phyloP scores from a whole-genome alignment of 805 yeast species.

The Wickerhamiella kazuoi region DNA sequence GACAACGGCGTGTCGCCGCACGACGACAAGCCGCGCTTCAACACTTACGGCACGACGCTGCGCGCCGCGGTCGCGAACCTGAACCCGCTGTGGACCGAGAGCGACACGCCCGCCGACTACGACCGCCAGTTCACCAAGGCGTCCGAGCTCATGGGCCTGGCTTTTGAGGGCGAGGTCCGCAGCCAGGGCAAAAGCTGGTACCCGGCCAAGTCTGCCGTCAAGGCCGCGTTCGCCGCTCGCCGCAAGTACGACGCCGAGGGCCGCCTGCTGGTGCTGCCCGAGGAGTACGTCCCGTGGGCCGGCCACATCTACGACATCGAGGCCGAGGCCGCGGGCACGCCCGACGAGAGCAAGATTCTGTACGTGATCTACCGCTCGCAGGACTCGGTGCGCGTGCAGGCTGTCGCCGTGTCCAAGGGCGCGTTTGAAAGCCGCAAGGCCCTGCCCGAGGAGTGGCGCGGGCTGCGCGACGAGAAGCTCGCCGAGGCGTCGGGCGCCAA shows the following conservation, averaged over 20 bases:
- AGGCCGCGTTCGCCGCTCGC: constrained; percentile 48
- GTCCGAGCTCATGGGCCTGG: constrained; percentile 64
- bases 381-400: constrained; percentile 68
- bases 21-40: constrained; percentile 43
- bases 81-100: constrained; percentile 74
- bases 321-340: constrained; percentile 22
- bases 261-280: constrained; percentile 44
- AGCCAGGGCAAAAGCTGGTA: constrained; percentile 75
- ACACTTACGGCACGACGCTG: constrained; percentile 53
- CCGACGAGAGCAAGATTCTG: constrained; percentile 33
- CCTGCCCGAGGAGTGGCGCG: constrained; percentile 84
- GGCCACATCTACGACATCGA: constrained; percentile 73
- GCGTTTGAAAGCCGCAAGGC: constrained; percentile 77
- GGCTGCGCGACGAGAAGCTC: constrained; percentile 77
- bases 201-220: constrained; percentile 70
- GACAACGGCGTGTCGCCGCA: constrained; percentile 74
- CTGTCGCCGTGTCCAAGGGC: constrained; percentile 65
- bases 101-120: constrained; percentile 39
- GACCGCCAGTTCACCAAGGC: constrained; percentile 56
- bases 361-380: constrained; percentile 72
- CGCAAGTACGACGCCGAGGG: constrained; percentile 48
- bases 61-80: constrained; percentile 62
- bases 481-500: constrained; percentile 59
- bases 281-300: constrained; percentile 85
- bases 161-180: constrained; percentile 48